Evolutionary conservation across 140 eudicot species (phyloP).

Genomic region (Ambrosia hybrid): DNA sequence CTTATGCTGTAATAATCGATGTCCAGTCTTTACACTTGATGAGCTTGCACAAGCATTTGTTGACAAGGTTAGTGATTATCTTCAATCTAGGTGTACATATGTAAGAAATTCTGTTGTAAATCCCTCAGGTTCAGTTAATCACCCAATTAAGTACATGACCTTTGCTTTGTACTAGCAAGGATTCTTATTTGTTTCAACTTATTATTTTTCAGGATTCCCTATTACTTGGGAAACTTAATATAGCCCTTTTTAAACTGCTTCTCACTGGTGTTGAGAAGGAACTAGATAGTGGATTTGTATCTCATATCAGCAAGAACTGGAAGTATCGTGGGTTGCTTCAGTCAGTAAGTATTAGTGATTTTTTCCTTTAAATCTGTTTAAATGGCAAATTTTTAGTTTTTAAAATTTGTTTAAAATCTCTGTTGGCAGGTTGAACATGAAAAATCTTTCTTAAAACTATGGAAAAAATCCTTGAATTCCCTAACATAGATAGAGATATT

Average conservation of each 20-base stretch:
- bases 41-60: conserved; percentile 80
- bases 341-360: conserved; percentile 47
- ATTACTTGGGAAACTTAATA: conserved; percentile 73
- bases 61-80: conserved; percentile 64
- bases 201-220: conserved; percentile 60
- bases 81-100: conserved; percentile 17
- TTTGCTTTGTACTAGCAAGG: conserved; percentile 16
- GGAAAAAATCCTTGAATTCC: conserved; percentile 76
- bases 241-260: conserved; percentile 65
- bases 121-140: conserved; percentile 16
- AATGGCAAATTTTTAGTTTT: conserved; percentile 2
- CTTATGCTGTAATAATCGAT: conserved; percentile 67
- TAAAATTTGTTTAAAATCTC: conserved; percentile 7
- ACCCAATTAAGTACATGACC: conserved; percentile 8
- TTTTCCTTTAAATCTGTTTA: not conserved
- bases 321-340: conserved; percentile 67
- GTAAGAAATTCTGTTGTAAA: not conserved
- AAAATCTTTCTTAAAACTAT: conserved; percentile 44
- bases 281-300: conserved; percentile 44
- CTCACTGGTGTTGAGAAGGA: conserved; percentile 70
- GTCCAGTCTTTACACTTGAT: conserved; percentile 72
- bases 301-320: conserved; percentile 62
- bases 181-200: conserved; percentile 17
- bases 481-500: conserved; percentile 90
- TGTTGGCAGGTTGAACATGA: conserved; percentile 61